phyloP scores from a whole-genome alignment of 73 alveolate genomes.

The Paramecium sonneborni region DNA sequence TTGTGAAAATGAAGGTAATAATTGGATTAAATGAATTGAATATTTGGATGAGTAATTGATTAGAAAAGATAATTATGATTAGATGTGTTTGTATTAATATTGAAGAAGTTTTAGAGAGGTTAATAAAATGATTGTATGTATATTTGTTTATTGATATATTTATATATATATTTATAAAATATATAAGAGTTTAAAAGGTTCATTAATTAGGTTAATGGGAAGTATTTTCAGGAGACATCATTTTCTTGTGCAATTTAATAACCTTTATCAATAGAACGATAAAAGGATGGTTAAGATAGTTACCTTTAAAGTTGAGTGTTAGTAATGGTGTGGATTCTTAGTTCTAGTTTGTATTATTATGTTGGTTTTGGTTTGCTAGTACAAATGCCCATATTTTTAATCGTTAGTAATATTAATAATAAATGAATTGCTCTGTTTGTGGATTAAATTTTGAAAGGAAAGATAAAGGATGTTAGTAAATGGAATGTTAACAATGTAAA shows the following conservation, averaged over 20 bases:
- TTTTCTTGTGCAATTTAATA: slow-evolving; percentile 18
- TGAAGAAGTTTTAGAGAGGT: not conserved
- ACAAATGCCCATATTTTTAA: slow-evolving; percentile 49
- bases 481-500: slow-evolving; percentile 30
- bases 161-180: not conserved
- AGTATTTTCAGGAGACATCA: not conserved
- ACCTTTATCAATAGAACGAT: slow-evolving; percentile 30
- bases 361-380: slow-evolving; percentile 34
- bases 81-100: not conserved
- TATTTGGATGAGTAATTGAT: not conserved
- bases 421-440: slow-evolving; percentile 38
- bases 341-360: not conserved
- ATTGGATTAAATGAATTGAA: not conserved
- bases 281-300: not conserved
- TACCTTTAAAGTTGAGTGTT: not conserved
- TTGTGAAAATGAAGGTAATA: too few species aligned
- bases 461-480: slow-evolving; percentile 4
- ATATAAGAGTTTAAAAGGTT: not conserved
- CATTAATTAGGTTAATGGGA: not conserved
- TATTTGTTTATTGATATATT: not conserved
- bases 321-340: not conserved
- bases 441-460: slow-evolving; percentile 19
- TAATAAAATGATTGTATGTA: not conserved
- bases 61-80: not conserved
- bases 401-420: slow-evolving; percentile 4